A percentile compares a stretch with the other conserved stretches of the same genome.
Conservation (phyloP, 2,329 filamentous ascomycete species). For the Fusarium oxysporum region DNA sequence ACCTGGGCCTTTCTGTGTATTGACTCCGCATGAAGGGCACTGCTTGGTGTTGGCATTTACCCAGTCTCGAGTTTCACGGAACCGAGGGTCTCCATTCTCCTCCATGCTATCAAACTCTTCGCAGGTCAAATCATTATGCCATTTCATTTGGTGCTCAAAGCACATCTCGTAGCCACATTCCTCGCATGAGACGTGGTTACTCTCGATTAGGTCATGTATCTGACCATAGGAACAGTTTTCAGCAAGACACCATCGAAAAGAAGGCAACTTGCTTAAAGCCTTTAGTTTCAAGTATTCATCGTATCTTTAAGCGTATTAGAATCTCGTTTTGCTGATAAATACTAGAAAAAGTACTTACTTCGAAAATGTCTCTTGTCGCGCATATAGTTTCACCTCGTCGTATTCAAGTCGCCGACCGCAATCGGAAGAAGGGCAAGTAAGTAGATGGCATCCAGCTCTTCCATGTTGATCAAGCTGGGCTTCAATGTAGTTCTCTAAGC, state of each 20-base stretch:
- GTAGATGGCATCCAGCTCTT: neutral
- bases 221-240: neutral
- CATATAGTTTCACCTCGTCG: neutral
- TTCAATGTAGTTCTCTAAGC: neutral
- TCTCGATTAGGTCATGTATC: neutral
- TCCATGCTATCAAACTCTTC: neutral
- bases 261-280: neutral
- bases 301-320: rapidly evolving
- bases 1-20: neutral
- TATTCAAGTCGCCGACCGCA: neutral
- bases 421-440: neutral
- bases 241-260: neutral
- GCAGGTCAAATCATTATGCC: neutral
- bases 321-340: rapidly evolving
- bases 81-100: neutral
- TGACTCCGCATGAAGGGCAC: neutral
- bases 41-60: neutral
- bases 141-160: neutral
- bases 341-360: neutral
- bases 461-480: neutral
- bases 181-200: neutral
- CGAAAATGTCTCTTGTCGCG: neutral
- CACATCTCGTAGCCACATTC: neutral
- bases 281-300: neutral
- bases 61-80: neutral